phyloP scores from a whole-genome alignment of 441 rosid genomes.

The Erysimum cheiri region DNA sequence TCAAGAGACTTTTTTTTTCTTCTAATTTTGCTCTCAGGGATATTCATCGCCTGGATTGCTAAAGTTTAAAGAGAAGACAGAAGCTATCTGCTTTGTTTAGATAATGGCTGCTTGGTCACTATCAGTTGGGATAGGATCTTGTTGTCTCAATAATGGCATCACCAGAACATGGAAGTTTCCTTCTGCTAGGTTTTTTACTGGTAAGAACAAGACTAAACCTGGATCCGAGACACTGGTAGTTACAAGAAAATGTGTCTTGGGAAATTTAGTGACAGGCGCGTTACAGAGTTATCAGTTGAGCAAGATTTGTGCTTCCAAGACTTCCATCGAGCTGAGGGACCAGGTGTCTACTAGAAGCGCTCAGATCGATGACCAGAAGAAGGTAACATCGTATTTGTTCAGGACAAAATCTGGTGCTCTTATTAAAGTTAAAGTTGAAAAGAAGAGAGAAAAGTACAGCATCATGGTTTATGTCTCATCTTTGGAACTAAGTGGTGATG shows the following conservation, averaged over 20 bases:
- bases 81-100: slow-evolving; percentile 19
- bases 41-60: slow-evolving; percentile 25
- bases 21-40: slow-evolving; percentile 36
- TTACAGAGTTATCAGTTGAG: slow-evolving; percentile 42
- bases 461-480: slow-evolving; percentile 70
- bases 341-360: slow-evolving; percentile 39
- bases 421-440: slow-evolving; percentile 64
- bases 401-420: slow-evolving; percentile 74
- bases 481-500: slow-evolving; percentile 43
- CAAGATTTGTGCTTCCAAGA: slow-evolving; percentile 55
- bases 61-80: slow-evolving; percentile 16
- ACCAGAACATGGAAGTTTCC: slow-evolving; percentile 46
- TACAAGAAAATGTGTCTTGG: slow-evolving; percentile 42
- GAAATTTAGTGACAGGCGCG: slow-evolving; percentile 36
- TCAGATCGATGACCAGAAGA: slow-evolving; percentile 53
- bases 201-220: slow-evolving; percentile 37
- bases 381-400: slow-evolving; percentile 60
- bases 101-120: slow-evolving; percentile 59
- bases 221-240: slow-evolving; percentile 40
- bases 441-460: slow-evolving; percentile 56
- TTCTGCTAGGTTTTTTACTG: slow-evolving; percentile 37
- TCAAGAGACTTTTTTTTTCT: not conserved
- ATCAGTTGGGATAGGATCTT: slow-evolving; percentile 45
- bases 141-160: slow-evolving; percentile 49
- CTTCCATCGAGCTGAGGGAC: slow-evolving; percentile 55